phyloP scores from a whole-genome alignment of 495 filamentous ascomycete genomes.

The Daldinia loculata region DNA sequence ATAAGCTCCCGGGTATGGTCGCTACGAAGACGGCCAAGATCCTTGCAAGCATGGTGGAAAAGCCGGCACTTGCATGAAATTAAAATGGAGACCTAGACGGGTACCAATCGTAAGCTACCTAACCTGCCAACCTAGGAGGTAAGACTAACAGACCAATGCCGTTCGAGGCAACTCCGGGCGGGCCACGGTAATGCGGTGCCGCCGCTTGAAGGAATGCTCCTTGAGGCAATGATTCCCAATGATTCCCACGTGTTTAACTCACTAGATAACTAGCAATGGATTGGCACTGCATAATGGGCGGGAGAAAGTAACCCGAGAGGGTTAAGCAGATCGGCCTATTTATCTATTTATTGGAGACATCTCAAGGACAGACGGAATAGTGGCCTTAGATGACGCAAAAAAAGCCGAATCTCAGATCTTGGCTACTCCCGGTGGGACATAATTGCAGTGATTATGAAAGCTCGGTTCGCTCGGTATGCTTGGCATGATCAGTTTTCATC shows the following conservation, averaged over 20 bases:
- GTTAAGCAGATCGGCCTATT: not conserved
- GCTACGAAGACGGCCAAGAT: slow-evolving; percentile 20
- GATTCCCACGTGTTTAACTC: slow-evolving; percentile 25
- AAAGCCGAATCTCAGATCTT: slow-evolving; percentile 16
- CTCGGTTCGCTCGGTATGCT: slow-evolving; percentile 27
- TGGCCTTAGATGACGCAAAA: slow-evolving; percentile 21
- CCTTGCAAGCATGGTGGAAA: slow-evolving; percentile 28
- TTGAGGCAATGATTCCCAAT: slow-evolving; percentile 19
- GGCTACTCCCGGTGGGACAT: slow-evolving; percentile 25
- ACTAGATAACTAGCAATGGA: not conserved
- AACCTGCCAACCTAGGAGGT: not conserved
- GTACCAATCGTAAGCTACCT: slow-evolving; percentile 17
- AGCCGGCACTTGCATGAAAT: slow-evolving; percentile 42
- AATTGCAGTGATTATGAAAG: slow-evolving; percentile 4
- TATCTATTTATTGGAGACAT: not conserved
- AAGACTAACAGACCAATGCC: slow-evolving; percentile 12
- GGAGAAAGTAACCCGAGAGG: not conserved
- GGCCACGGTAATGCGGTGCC: slow-evolving; percentile 14
- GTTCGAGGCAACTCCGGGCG: slow-evolving; percentile 27
- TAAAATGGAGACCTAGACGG: slow-evolving; percentile 35
- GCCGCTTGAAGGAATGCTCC: slow-evolving; percentile 7
- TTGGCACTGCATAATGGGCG: not conserved
- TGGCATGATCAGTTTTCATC: slow-evolving; percentile 19
- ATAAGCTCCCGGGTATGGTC: slow-evolving; percentile 8
- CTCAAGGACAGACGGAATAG: not conserved